phyloP scores from a whole-genome alignment of 768 basidiomycete species.

The Tephrocybe rancida region DNA sequence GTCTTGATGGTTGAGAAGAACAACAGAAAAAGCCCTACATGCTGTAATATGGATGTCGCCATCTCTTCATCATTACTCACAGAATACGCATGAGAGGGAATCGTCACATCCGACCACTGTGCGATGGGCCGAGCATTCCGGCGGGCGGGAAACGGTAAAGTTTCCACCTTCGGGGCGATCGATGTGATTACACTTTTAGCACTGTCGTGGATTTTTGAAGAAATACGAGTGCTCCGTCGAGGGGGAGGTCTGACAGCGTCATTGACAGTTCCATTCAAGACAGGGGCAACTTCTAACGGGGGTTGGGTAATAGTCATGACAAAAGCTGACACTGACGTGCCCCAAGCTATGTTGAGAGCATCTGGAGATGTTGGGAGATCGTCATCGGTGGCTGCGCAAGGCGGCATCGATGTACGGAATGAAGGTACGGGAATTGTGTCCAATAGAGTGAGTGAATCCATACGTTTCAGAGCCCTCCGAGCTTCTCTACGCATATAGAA shows the following conservation, averaged over 20 bases:
- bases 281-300: too few species aligned
- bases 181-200: too few species aligned
- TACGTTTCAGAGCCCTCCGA: background rate
- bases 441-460: background rate
- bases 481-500: background rate
- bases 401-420: background rate
- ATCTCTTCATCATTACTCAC: background rate
- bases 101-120: background rate
- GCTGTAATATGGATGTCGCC: background rate
- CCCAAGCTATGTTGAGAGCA: background rate
- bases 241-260: background rate
- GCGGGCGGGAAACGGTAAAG: background rate
- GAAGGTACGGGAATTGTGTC: background rate
- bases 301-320: background rate
- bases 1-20: background rate
- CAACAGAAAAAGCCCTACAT: background rate
- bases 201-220: background rate
- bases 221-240: background rate
- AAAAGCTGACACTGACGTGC: background rate
- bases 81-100: background rate
- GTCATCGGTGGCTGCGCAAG: background rate
- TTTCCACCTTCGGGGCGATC: too few species aligned
- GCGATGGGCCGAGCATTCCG: background rate
- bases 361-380: background rate
- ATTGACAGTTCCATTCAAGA: too few species aligned